Base-by-base conservation (phyloP, 345 rosid genomes). In the Erucastrum elatum region DNA sequence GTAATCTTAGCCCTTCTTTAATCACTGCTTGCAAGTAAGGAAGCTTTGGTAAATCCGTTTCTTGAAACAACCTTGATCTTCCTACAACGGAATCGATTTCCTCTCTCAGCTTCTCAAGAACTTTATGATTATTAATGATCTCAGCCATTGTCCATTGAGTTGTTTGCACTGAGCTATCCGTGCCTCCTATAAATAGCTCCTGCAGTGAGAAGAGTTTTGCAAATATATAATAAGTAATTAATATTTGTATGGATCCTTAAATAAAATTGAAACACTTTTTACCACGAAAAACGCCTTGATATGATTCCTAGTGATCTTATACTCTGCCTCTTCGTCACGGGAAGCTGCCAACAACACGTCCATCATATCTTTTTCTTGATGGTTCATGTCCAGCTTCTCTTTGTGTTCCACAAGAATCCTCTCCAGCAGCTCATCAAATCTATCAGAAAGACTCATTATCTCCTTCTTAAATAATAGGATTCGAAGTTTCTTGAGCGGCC, bases 131-230 rank as follows among this genome's bases (percentile, higher is more conserved):
- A 35, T 86, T 91, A 17, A 87, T 84, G 66, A 87, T 83, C 80
- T 90, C 91, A 21, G 91, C 82, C 21, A 87, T 74, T 41, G 88
- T 87, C 92, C 91, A 90, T 60, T 88, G 87, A 44, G 41, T 82
- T 55, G 46, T 81, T 1, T 21, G 90, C 80, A 15, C 88, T 85
- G 7, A 21, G 74, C 15, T 6, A 12, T 86, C 92, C 0, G 88
- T 87, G 70, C 87, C 92, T 2, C 83, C 92, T 8, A 61, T 67
- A 66, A 90, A 86, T 66, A 87, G 73, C 68, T 90, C 89, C 90
- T 88, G 78, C 53, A 61, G 1, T 41, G 6, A 6, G 1, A 2
- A 53, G 6, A 49, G 2, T 3, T 46, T 49, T 49, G 4, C 1
- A 49, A 49, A 4, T 49, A 30, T 21, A 21, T 21, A 7, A 35